Conservation (phyloP, 371 early-diverging fungal genomes). For the Dinochytrium kinnereticum region DNA sequence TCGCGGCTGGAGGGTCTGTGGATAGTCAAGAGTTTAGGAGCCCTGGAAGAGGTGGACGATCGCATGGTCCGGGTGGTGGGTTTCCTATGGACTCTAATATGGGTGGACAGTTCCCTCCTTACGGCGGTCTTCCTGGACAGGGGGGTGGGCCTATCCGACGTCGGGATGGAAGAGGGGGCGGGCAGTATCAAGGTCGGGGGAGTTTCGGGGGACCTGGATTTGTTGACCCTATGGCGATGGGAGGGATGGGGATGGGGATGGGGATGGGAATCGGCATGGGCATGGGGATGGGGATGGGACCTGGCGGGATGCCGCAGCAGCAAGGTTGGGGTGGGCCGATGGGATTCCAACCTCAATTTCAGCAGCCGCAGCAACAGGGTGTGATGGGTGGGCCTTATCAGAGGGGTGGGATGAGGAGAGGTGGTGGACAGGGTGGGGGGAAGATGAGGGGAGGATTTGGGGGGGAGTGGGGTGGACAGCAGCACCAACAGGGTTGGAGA, state of each 20-base stretch:
- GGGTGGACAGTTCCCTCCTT: background rate
- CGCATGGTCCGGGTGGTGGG: background rate
- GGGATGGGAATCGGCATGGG: background rate
- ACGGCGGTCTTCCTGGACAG: background rate
- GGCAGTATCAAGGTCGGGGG: background rate
- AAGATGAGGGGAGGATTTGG: background rate
- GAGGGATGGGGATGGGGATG: background rate
- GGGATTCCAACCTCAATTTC: background rate
- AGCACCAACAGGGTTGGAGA: background rate
- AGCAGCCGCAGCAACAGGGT: background rate
- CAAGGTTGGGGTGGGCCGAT: background rate
- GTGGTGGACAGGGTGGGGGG: background rate
- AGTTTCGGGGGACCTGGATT: background rate
- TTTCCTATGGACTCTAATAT: background rate
- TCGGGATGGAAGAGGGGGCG: background rate
- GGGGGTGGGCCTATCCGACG: background rate
- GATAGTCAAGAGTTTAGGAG: background rate
- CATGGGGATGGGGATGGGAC: conserved; percentile 10
- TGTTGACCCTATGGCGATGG: conserved; percentile 1
- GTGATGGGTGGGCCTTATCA: background rate
- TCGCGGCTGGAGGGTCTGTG: background rate
- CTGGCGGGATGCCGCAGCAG: background rate
- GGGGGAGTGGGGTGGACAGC: background rate
- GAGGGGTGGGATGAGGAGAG: background rate
- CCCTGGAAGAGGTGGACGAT: background rate